Conservation (phyloP, 1,139 yeast genomes). For the Petasospora fabianii region DNA sequence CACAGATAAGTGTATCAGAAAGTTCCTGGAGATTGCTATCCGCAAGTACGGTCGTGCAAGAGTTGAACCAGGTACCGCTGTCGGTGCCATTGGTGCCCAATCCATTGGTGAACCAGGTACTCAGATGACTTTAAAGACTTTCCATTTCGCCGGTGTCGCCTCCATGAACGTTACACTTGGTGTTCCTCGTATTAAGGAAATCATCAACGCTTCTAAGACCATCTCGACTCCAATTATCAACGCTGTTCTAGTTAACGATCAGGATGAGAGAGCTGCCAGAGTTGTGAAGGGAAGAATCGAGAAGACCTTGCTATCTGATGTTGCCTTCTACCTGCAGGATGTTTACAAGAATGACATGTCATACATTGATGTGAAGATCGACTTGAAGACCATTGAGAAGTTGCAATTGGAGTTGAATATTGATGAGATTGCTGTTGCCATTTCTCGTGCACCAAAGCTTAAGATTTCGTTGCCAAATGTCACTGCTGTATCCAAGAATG, state of each 20-base stretch:
- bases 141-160: conserved; percentile 99
- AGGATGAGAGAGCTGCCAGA: conserved; percentile 96
- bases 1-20: conserved; percentile 54
- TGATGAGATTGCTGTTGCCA: conserved; percentile 83
- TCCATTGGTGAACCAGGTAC: conserved; percentile 99
- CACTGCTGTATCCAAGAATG: conserved; percentile 63
- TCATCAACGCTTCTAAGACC: conserved; percentile 91
- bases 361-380: conserved; percentile 76
- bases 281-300: conserved; percentile 98
- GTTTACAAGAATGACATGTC: conserved; percentile 83
- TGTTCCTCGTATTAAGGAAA: conserved; percentile 98
- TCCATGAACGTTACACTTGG: conserved; percentile 98
- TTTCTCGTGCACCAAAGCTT: conserved; percentile 80
- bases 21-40: conserved; percentile 73
- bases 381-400: conserved; percentile 79
- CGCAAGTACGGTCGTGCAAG: conserved; percentile 83
- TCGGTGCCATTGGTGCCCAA: conserved; percentile 98
- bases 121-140: conserved; percentile 97
- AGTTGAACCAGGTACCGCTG: conserved; percentile 99
- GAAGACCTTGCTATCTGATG: conserved; percentile 82
- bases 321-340: conserved; percentile 87
- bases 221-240: conserved; percentile 97
- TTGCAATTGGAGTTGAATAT: conserved; percentile 84
- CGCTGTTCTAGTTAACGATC: conserved; percentile 87
- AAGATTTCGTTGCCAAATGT: conserved; percentile 77